Base-by-base conservation (phyloP, 2,329 filamentous ascomycete species). In the Ophiocordyceps robertsii region DNA sequence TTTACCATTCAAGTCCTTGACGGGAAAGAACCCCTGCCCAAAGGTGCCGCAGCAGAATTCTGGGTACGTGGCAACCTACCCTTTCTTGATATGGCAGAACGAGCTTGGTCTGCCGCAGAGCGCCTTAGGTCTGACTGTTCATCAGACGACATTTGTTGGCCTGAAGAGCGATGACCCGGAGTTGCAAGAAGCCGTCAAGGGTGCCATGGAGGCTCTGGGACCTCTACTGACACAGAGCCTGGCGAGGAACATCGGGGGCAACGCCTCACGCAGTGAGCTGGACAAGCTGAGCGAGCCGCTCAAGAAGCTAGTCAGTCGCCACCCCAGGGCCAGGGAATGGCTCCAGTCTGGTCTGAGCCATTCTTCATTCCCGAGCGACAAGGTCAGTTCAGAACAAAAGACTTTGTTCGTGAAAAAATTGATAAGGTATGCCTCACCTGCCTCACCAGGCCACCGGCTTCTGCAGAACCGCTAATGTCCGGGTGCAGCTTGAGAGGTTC, bases 21-120 rank as follows among this genome's bases (percentile, higher is more conserved):
- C 37, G 81, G 80, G 12, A 76, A 71, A 29, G 85, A 92, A 45
- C 78, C 82, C 1, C 64, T 93, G 10, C 82, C 84, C 0, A 93
- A 92, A 61, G 73, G 73, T 29, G 75, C 82, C 3, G 75, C 85
- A 2, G 75, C 80, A 9, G 77, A 82, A 27, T 84, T 93, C 47
- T 92, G 86, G 84, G 79, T 82, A 61, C 50, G 69, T 54, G 12
- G 14, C 14, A 19, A 19, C 19, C 19, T 19, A 19, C 19, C 19
- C 19, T 19, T 19, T 19, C 19, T 19, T 19, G 19, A 19, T 19
- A 19, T 19, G 4, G 4, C 19, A 19, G 19, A 19, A 19, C 19
- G 19, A 19, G 3, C 19, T 4, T 19, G 3, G 19, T 19, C 19
- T 19, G 19, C 19, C 19, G 19, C 19, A 19, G 19, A 19, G 19